A percentile compares a stretch with the other conserved stretches of the same genome.
Evolutionary conservation across 805 yeast genomes (phyloP).

Genomic region (Peterozyma toletana): DNA sequence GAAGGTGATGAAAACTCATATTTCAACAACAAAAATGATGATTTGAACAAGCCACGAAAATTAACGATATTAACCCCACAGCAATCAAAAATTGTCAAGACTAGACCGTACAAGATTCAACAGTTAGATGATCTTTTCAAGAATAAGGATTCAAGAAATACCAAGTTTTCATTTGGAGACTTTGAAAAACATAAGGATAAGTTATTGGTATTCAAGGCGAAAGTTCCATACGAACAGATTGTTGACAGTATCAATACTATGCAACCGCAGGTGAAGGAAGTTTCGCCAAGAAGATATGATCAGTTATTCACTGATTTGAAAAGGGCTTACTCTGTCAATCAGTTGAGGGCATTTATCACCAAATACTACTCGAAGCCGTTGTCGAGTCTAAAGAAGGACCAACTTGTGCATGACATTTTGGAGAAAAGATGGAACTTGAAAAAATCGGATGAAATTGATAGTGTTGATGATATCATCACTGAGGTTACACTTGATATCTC

Average conservation of each 20-base stretch:
- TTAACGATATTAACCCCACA: too few relatives aligned
- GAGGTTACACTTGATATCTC: constrained; percentile 18
- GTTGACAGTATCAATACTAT: constrained; percentile 18
- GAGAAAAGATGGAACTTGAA: constrained; percentile 2
- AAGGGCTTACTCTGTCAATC: constrained; percentile 15
- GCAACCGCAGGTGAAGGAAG: constrained; percentile 14
- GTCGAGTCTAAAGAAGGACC: neutral
- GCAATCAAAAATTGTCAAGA: too few relatives aligned
- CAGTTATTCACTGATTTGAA: constrained; percentile 13
- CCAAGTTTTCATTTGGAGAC: constrained; percentile 9
- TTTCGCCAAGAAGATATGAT: constrained; percentile 15
- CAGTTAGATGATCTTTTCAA: too few relatives aligned
- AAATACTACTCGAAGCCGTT: neutral
- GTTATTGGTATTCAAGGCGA: constrained; percentile 20
- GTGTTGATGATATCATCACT: constrained; percentile 11
- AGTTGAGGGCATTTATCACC: constrained; percentile 15
- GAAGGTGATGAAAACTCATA: too few relatives aligned
- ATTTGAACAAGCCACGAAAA: too few relatives aligned
- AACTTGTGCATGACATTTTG: constrained; percentile 1
- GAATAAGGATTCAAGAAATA: too few relatives aligned
- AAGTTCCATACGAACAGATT: constrained; percentile 16
- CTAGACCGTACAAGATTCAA: too few relatives aligned
- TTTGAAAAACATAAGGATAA: constrained; percentile 20
- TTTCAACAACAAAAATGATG: too few relatives aligned
- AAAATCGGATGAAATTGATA: constrained; percentile 5